Percentiles rank a stretch among this genome's conserved stretches.
phyloP scores from a whole-genome alignment of 331 rosid genomes.

The Quercus phellos region DNA sequence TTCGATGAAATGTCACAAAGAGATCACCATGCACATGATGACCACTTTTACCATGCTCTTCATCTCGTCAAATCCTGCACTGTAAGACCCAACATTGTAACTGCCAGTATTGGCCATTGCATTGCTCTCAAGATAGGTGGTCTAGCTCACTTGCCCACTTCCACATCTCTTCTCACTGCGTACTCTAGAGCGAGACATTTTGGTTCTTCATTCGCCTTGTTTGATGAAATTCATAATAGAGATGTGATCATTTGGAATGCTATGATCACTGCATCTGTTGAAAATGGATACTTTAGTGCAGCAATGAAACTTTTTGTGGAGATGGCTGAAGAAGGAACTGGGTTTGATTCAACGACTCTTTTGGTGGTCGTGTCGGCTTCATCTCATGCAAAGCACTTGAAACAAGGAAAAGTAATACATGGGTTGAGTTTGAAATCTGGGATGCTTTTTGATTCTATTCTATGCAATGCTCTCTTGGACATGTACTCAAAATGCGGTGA shows the following conservation, averaged over 20 bases:
- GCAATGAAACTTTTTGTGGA: slow-evolving; percentile 34
- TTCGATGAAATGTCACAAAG: slow-evolving; percentile 41
- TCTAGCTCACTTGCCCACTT: slow-evolving; percentile 34
- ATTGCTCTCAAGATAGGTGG: slow-evolving; percentile 39
- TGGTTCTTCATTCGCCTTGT: slow-evolving; percentile 34
- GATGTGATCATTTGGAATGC: slow-evolving; percentile 58
- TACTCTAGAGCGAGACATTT: slow-evolving; percentile 42
- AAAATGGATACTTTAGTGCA: slow-evolving; percentile 23
- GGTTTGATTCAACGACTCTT: slow-evolving; percentile 56
- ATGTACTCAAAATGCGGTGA: slow-evolving; percentile 48
- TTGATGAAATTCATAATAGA: slow-evolving; percentile 31
- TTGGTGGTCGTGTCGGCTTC: slow-evolving; percentile 44
- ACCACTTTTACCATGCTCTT: slow-evolving; percentile 16
- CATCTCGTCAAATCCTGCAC: slow-evolving; percentile 23
- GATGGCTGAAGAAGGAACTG: slow-evolving; percentile 30
- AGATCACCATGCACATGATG: background rate
- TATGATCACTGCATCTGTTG: slow-evolving; percentile 41
- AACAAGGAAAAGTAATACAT: slow-evolving; percentile 42
- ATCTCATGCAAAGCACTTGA: slow-evolving; percentile 21
- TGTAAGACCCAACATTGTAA: slow-evolving; percentile 15
- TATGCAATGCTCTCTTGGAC: slow-evolving; percentile 42
- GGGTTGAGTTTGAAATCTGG: slow-evolving; percentile 41
- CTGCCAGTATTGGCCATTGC: slow-evolving; percentile 31
- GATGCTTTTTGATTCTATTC: slow-evolving; percentile 34
- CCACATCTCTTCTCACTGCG: slow-evolving; percentile 43